phyloP scores from a whole-genome alignment of 257 asterid species.

The Galeopsis tetrahit region DNA sequence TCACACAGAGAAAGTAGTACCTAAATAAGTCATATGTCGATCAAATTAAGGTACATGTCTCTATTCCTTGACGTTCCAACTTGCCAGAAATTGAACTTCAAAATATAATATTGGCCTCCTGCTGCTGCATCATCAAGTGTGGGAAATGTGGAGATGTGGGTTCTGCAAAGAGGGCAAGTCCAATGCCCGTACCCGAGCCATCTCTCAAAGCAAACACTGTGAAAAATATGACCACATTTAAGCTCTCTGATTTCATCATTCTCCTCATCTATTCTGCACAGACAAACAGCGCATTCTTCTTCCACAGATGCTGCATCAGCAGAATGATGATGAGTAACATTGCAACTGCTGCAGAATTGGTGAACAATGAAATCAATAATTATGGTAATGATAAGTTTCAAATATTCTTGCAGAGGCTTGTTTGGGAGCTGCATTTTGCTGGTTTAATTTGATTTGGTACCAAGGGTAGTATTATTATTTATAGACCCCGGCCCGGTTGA shows the following conservation, averaged over 20 bases:
- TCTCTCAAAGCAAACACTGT: constrained; percentile 35
- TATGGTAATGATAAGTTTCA: too few species aligned
- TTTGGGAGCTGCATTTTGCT: neutral
- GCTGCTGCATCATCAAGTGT: too few species aligned
- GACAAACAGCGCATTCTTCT: constrained; percentile 33
- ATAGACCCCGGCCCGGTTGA: too few species aligned
- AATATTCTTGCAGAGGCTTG: neutral
- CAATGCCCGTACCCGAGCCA: constrained; percentile 31
- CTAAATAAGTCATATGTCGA: too few species aligned
- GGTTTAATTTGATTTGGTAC: too few species aligned
- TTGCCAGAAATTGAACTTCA: constrained; percentile 15
- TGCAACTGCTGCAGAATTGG: neutral
- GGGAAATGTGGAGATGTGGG: neutral
- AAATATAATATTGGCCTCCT: too few species aligned
- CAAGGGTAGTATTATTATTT: too few species aligned
- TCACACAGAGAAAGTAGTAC: too few species aligned
- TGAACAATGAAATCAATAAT: constrained; percentile 5
- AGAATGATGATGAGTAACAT: neutral
- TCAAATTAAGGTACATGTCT: constrained; percentile 11
- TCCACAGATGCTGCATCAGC: neutral
- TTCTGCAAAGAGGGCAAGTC: constrained; percentile 37
- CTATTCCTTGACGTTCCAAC: neutral
- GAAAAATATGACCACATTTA: constrained; percentile 35
- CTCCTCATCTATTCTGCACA: constrained; percentile 34
- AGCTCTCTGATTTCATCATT: constrained; percentile 31